Conservation (phyloP, 1,139 yeast genomes). For the Candida frijolesensis region DNA sequence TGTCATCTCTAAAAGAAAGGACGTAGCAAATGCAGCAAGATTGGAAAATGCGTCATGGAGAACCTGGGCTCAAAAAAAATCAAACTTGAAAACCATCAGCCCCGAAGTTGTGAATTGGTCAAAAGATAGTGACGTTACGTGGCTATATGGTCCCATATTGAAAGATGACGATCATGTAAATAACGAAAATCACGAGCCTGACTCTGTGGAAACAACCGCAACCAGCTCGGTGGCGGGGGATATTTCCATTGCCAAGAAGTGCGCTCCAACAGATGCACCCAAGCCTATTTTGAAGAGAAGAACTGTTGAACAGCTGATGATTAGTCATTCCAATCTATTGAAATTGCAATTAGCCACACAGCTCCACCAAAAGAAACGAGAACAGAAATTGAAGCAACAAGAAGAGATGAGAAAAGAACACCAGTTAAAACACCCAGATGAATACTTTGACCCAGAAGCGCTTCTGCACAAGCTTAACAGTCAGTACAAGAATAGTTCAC, state of each 20-base stretch:
- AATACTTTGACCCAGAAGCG: slow-evolving; percentile 56
- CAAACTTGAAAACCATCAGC: slow-evolving; percentile 63
- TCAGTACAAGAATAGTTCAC: slow-evolving; percentile 41
- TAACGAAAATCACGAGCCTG: slow-evolving; percentile 18
- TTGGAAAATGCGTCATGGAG: slow-evolving; percentile 84
- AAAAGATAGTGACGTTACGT: slow-evolving; percentile 77
- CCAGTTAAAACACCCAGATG: slow-evolving; percentile 27
- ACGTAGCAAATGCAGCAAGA: slow-evolving; percentile 67
- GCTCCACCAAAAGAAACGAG: slow-evolving; percentile 28
- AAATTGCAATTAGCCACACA: slow-evolving; percentile 48
- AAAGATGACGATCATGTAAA: slow-evolving; percentile 33
- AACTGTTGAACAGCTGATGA: slow-evolving; percentile 74
- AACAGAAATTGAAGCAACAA: slow-evolving; percentile 18
- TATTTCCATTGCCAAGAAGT: slow-evolving; percentile 28
- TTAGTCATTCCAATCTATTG: slow-evolving; percentile 56
- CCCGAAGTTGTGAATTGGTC: slow-evolving; percentile 81
- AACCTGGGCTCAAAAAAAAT: slow-evolving; percentile 82
- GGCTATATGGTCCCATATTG: slow-evolving; percentile 80
- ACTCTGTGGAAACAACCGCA: slow-evolving; percentile 32
- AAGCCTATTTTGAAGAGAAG: slow-evolving; percentile 83
- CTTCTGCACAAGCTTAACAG: slow-evolving; percentile 62
- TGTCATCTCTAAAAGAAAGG: slow-evolving; percentile 77
- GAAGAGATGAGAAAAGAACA: slow-evolving; percentile 20
- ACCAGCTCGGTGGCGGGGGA: slow-evolving; percentile 52
- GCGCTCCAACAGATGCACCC: slow-evolving; percentile 29